Percentiles rank a stretch among this genome's conserved stretches.
Conservation (phyloP, 768 basidiomycete genomes). For the Xerocomellus amylosporus region DNA sequence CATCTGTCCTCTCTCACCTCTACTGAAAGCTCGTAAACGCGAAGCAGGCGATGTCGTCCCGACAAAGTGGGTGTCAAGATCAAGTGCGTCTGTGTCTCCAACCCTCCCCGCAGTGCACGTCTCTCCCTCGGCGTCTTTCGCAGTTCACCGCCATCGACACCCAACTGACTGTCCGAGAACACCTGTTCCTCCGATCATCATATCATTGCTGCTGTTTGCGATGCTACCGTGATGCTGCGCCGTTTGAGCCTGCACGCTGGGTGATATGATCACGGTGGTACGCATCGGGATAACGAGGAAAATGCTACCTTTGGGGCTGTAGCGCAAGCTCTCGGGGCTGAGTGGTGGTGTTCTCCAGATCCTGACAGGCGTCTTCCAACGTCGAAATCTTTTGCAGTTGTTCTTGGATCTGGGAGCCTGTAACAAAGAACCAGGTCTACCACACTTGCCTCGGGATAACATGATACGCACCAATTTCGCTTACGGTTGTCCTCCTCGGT, state of each 20-base stretch:
- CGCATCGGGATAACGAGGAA: not conserved
- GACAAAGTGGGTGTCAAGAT: constrained; percentile 69
- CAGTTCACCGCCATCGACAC: constrained; percentile 83
- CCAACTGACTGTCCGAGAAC: constrained; percentile 75
- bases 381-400: constrained; percentile 58
- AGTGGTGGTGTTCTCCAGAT: constrained; percentile 81
- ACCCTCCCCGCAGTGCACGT: constrained; percentile 61
- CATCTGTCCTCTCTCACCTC: too few species aligned
- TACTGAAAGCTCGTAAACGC: too few species aligned
- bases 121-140: constrained; percentile 73
- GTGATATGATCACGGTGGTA: constrained; percentile 5
- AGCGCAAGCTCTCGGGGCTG: constrained; percentile 93
- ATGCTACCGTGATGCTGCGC: constrained; percentile 74
- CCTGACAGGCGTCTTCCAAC: constrained; percentile 77
- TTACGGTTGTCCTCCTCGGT: constrained; percentile 56
- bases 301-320: constrained; percentile 69
- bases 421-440: not conserved
- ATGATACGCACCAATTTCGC: constrained; percentile 64
- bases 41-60: constrained; percentile 31
- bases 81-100: constrained; percentile 60
- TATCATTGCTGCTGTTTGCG: constrained; percentile 91
- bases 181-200: too few species aligned
- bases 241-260: constrained; percentile 84
- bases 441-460: not conserved
- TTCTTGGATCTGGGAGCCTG: constrained; percentile 69